These are phyloP conservation scores for Phytophthora tubulina DNA, from an alignment of 352 stramenopile species.

Conservation along the genomic window DNA sequence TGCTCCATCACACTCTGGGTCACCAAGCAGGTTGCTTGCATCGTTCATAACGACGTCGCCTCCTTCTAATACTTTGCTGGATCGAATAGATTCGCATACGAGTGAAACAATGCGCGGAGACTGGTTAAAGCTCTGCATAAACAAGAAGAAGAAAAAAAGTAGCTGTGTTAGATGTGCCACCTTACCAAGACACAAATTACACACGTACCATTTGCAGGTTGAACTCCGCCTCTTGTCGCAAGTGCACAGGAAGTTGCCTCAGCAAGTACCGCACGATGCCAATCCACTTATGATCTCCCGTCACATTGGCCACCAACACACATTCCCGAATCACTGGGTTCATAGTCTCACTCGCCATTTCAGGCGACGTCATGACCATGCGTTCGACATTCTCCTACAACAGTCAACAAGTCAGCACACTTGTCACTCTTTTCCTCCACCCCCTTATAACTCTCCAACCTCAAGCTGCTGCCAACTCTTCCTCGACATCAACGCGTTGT, in stretches of 20 bases:
- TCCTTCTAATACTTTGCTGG: conserved; percentile 24
- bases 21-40: conserved; percentile 15
- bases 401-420: background rate
- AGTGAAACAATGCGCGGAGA: conserved; percentile 56
- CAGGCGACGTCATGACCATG: conserved; percentile 50
- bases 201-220: conserved; percentile 77
- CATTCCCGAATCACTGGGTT: conserved; percentile 77
- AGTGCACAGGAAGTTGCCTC: conserved; percentile 56
- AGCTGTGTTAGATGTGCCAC: conserved; percentile 3
- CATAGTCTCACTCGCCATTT: conserved; percentile 56
- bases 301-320: conserved; percentile 59
- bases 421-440: conserved; percentile 1
- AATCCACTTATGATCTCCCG: conserved; percentile 59
- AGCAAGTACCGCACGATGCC: conserved; percentile 59
- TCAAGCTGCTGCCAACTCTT: conserved; percentile 66
- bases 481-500: conserved; percentile 50
- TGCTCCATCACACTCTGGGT: conserved; percentile 3
- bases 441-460: conserved; percentile 35
- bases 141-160: background rate
- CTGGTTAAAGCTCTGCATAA: conserved; percentile 64
- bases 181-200: background rate
- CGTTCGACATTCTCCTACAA: conserved; percentile 57
- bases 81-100: conserved; percentile 59
- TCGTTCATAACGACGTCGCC: conserved; percentile 12
- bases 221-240: conserved; percentile 79